These are phyloP conservation scores for Zygnema circumcarinatum DNA, from an alignment of 139 green algal genomes.

Conservation along the genomic window DNA sequence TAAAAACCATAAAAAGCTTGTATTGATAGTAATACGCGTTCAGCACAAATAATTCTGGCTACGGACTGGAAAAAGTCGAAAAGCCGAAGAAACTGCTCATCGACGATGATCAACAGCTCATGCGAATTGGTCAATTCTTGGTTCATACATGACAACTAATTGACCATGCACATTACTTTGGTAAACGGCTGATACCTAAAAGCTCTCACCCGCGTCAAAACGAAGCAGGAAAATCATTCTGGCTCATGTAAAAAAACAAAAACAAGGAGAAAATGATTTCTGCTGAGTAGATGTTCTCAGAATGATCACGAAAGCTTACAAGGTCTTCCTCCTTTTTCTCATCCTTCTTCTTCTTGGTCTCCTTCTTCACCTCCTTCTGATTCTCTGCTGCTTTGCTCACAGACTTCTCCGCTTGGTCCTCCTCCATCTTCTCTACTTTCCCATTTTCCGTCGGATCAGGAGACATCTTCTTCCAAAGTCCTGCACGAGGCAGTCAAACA, in stretches of 20 bases:
- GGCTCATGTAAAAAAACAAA: background rate
- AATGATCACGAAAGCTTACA: constrained; percentile 6
- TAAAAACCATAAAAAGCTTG: too few relatives aligned
- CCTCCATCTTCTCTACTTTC: constrained; percentile 16
- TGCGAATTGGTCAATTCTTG: too few relatives aligned
- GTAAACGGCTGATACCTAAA: too few relatives aligned
- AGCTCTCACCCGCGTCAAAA: too few relatives aligned
- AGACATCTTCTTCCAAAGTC: background rate
- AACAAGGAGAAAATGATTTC: background rate
- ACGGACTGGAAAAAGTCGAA: too few relatives aligned
- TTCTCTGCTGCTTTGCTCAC: background rate
- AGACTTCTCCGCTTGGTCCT: background rate
- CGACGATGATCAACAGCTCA: too few relatives aligned
- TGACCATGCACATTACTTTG: too few relatives aligned
- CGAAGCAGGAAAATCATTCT: too few relatives aligned
- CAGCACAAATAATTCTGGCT: too few relatives aligned
- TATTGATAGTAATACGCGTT: too few relatives aligned
- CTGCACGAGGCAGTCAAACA: background rate
- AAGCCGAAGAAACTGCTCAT: too few relatives aligned
- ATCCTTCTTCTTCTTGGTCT: constrained; percentile 47
- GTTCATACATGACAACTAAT: too few relatives aligned
- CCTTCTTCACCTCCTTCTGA: constrained; percentile 18
- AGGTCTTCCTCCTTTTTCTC: constrained; percentile 30
- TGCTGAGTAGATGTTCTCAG: background rate
- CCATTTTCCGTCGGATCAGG: constrained; percentile 10